Percentiles rank a stretch among this genome's conserved stretches.
Conservation (phyloP, 306 rosid species). For the Casuarina cunninghamiana region DNA sequence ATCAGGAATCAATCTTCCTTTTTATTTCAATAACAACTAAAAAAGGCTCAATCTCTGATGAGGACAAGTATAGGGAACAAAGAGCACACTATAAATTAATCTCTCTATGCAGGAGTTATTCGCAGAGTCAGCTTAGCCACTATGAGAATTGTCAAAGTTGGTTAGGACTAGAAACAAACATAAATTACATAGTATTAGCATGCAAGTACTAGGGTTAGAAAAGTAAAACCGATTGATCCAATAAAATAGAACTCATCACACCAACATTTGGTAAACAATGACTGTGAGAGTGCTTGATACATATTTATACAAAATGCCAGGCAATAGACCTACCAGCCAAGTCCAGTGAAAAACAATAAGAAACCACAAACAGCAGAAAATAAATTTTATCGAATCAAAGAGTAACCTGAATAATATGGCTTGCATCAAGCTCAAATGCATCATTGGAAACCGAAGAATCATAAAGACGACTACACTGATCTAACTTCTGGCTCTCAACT, state of each 20-base stretch:
- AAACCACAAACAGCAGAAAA: neutral
- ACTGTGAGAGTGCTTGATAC: neutral
- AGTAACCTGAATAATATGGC: constrained; percentile 85
- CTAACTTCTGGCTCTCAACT: constrained; percentile 91
- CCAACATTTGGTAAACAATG: neutral
- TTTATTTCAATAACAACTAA: neutral
- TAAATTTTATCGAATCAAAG: neutral
- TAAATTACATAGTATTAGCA: neutral
- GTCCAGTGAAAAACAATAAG: neutral
- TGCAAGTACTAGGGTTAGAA: neutral
- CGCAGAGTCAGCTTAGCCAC: constrained; percentile 2
- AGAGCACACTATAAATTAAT: neutral
- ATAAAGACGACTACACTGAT: constrained; percentile 91
- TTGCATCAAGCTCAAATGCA: constrained; percentile 88
- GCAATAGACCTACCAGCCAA: neutral
- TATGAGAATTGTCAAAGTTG: neutral
- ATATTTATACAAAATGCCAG: neutral
- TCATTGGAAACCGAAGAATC: constrained; percentile 78
- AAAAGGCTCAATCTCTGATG: neutral
- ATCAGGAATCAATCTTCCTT: neutral
- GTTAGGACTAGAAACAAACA: neutral
- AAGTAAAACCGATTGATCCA: neutral
- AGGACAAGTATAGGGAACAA: neutral
- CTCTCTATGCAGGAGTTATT: neutral
- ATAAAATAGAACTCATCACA: neutral